These are phyloP conservation scores for Candida oleophila DNA, from an alignment of 805 yeast genomes.

Conservation along the genomic window DNA sequence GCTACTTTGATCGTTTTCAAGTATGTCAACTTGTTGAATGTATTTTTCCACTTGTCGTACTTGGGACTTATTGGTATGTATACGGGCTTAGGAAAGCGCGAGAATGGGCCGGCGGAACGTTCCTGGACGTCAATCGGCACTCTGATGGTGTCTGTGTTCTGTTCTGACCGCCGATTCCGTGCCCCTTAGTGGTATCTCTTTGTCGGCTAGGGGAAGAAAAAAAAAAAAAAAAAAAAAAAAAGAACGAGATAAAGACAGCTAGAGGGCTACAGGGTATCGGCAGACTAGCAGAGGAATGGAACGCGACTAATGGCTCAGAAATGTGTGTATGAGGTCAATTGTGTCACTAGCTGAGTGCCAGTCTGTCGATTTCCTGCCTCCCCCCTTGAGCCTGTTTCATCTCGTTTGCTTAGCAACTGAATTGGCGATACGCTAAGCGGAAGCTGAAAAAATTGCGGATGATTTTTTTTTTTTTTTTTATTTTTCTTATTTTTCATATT, in stretches of 20 bases:
- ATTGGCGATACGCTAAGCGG: no score
- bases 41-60: conserved; percentile 60
- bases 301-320: no score
- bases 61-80: conserved; percentile 49
- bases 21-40: conserved; percentile 59
- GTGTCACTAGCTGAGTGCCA: no score
- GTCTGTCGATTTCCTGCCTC: no score
- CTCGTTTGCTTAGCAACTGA: no score
- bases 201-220: neutral
- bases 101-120: no score
- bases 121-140: no score
- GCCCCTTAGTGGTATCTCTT: neutral
- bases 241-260: neutral
- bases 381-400: no score
- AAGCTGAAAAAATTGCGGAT: no score
- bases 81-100: neutral
- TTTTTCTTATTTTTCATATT: neutral
- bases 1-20: conserved; percentile 56
- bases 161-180: neutral
- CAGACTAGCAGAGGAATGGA: neutral
- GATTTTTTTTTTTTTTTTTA: neutral
- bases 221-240: no score
- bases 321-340: no score
- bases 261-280: neutral
- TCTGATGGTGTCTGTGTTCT: neutral